Evolutionary conservation across 1,284 basidiomycete genomes (phyloP).

Genomic region (Porodaedalea pini): DNA sequence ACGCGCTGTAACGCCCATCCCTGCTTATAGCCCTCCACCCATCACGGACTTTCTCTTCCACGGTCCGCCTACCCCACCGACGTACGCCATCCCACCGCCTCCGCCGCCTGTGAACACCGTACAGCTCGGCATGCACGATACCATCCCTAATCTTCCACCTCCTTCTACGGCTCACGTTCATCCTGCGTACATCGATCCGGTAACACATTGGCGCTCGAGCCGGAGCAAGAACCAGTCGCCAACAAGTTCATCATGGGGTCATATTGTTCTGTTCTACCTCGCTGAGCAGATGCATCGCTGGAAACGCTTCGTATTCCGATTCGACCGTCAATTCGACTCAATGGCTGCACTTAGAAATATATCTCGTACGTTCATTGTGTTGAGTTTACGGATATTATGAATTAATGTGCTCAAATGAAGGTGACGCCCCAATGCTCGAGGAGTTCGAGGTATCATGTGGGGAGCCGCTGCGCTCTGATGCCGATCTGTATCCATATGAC

Average conservation of each 20-base stretch:
- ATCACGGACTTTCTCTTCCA: constrained; percentile 6
- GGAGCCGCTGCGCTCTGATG: constrained; percentile 41
- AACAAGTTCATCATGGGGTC: constrained; percentile 66
- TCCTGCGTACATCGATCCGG: constrained; percentile 1
- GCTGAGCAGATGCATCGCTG: constrained; percentile 75
- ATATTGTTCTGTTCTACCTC: constrained; percentile 71
- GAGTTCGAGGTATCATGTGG: constrained; percentile 75
- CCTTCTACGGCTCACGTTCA: constrained; percentile 7
- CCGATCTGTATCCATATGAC: constrained; percentile 45
- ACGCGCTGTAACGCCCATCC: constrained; percentile 3
- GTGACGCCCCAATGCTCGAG: constrained; percentile 62
- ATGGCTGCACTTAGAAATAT: constrained; percentile 66
- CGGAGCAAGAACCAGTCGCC: constrained; percentile 24
- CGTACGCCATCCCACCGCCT: constrained; percentile 7
- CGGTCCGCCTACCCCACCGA: constrained; percentile 20
- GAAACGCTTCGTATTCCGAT: constrained; percentile 73
- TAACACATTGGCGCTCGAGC: constrained; percentile 15
- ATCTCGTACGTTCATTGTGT: constrained; percentile 44
- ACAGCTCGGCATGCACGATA: constrained; percentile 11
- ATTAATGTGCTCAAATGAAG: constrained; percentile 32
- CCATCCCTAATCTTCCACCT: constrained; percentile 19
- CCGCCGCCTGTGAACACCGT: not conserved
- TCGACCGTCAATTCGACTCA: constrained; percentile 69
- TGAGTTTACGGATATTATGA: not conserved
- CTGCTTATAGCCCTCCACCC: constrained; percentile 12